Base-by-base conservation (phyloP, 1,284 basidiomycete genomes). In the Rhizoctonia solani region DNA sequence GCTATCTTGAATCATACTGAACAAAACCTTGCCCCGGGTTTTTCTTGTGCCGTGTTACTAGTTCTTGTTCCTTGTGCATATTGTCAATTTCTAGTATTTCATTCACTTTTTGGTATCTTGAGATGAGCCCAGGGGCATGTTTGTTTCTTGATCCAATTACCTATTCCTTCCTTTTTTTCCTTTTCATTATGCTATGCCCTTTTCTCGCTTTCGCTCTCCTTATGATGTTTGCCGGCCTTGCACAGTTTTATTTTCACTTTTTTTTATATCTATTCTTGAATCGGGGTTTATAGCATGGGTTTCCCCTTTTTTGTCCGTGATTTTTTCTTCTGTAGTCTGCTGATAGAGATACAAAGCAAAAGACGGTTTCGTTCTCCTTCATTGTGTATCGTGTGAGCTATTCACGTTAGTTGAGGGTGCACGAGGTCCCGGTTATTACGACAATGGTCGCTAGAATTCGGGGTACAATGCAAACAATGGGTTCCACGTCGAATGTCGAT, bases 131-230 rank as follows among this genome's bases (percentile, higher is more conserved):
- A 44, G 41, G 41, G 14, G 23, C 46, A 5, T 5, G 46, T 49
- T 49, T 21, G 23, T 25, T 21, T 13, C 46, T 49, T 25, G 46
- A 27, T 21, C 46, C 46, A 13, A 34, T 34, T 34, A 4, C 32
- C 41, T 16, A 44, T 16, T 16, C 16, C 41, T 44, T 44, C 41
- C 19, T n/a, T 21, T 44, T 44, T 44, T 21, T 16, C 19, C 21
- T 49, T 49, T 25, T 13, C n/a, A 49, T 49, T 49, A 49, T 49
- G 46, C 46, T 49, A 49, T 49, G 46, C 46, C 21, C n/a, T n/a
- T n/a, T 44, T 5, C 41, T 5, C 46, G 46, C 46, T 49, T 49
- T 49, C 46, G 46, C n/a, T 49, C 11, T 49, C 23, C 21, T 21
- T 25, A 44, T 21, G 14, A n/a, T 44, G 19, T 44, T 16, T 44